A percentile compares a stretch with the other conserved stretches of the same genome.
These are phyloP conservation scores for Phytophthora rubi DNA, from an alignment of 352 stramenopile species.

Conservation along the genomic window DNA sequence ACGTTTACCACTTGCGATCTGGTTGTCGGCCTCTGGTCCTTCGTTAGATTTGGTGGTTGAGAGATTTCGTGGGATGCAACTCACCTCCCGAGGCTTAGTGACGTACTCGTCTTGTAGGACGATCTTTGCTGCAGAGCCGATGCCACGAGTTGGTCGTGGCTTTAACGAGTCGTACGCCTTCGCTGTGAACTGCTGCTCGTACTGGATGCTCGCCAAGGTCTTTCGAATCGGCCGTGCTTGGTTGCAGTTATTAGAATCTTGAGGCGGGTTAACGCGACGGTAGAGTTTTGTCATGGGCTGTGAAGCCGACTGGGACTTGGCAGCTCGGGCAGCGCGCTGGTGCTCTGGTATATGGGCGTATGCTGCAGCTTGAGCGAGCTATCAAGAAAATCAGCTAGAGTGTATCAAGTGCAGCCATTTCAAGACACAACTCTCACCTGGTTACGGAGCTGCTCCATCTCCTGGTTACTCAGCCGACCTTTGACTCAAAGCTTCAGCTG, in stretches of 20 bases:
- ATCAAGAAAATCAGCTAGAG: background rate
- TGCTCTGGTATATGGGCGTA: constrained; percentile 59
- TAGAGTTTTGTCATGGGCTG: constrained; percentile 76
- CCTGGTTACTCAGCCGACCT: constrained; percentile 64
- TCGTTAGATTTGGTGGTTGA: constrained; percentile 16
- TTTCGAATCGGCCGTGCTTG: constrained; percentile 47
- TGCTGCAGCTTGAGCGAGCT: constrained; percentile 64
- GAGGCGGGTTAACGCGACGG: constrained; percentile 35
- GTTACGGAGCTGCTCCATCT: constrained; percentile 70
- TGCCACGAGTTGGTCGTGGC: constrained; percentile 36
- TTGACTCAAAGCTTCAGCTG: constrained; percentile 48
- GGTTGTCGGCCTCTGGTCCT: constrained; percentile 14
- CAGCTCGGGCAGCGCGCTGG: constrained; percentile 14
- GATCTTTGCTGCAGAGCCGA: constrained; percentile 53
- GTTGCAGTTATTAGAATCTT: background rate
- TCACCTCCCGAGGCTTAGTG: constrained; percentile 62
- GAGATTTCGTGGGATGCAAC: constrained; percentile 53
- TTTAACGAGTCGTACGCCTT: constrained; percentile 44
- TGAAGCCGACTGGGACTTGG: constrained; percentile 16
- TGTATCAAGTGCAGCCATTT: constrained; percentile 5
- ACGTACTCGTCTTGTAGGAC: constrained; percentile 77
- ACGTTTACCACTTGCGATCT: constrained; percentile 49
- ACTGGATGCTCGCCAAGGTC: constrained; percentile 67
- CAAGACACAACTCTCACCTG: constrained; percentile 36
- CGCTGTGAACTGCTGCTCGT: constrained; percentile 54